Base-by-base conservation (phyloP, 441 rosid genomes). In the Raphanus hybrid region DNA sequence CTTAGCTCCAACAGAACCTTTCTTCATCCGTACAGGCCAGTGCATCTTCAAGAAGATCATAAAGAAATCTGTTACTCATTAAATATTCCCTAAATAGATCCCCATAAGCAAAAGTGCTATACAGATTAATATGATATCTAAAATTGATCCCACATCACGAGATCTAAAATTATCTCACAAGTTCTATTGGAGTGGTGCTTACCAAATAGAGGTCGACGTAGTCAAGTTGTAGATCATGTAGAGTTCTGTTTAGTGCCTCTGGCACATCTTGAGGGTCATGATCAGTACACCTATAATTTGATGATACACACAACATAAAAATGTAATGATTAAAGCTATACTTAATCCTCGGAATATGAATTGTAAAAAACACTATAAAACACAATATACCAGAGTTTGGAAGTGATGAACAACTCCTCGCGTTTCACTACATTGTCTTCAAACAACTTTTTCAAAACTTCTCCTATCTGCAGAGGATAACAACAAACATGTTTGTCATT, bases 321-420 rank as follows among this genome's bases (percentile, higher is more conserved):
- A 12, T 34, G 12, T 5, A 78, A 7, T 10, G n/a, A 64, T 50
- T 52, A 34, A 1, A 18, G 43, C 45, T 35, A 35, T 41, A 10
- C 62, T 12, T 14, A 34, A 7, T 67, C 37, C 50, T 11, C n/a
- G 11, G 15, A 11, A 15, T 41, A 27, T 58, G 10, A 54, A 67
- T 45, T 64, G 6, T 3, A 18, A 32, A 32, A 6, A 26, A 29
- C 20, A 69, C 0, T 29, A 14, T 5, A 20, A 35, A 58, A 61
- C 2, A 20, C 35, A 58, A 69, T 58, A 14, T 63, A 89, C 96
- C 91, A 88, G 62, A 92, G 92, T 79, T 91, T 89, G 63, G 92
- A 89, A 16, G 97, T 90, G 69, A 92, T 84, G 86, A 88, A 89
- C 61, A 90, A 60, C 3, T 90, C 91, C 60, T 88, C 86, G 45